These are phyloP conservation scores for Hypsizygus marmoreus DNA, from an alignment of 768 basidiomycete genomes.

Conservation along the genomic window DNA sequence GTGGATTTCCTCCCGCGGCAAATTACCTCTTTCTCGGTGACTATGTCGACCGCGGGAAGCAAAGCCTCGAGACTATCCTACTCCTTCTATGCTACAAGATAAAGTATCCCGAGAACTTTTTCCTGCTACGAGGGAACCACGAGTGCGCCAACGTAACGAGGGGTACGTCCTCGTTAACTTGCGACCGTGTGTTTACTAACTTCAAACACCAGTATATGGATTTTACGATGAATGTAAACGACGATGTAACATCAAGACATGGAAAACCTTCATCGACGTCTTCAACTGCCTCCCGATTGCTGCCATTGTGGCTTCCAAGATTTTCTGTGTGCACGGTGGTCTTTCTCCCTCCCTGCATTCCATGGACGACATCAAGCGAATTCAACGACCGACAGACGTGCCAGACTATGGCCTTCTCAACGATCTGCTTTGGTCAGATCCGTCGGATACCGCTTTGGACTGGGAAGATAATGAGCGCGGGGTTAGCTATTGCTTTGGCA, in stretches of 20 bases:
- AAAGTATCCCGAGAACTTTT: conserved; percentile 99
- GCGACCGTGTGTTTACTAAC: conserved; percentile 16
- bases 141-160: conserved; percentile 99
- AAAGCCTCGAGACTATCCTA: conserved; percentile 96
- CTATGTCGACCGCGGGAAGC: conserved; percentile 98
- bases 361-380: conserved; percentile 99
- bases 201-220: conserved; percentile 75
- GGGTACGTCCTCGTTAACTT: conserved; percentile 50
- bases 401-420: conserved; percentile 98
- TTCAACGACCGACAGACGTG: conserved; percentile 97
- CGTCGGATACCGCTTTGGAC: conserved; percentile 94
- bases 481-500: conserved; percentile 99
- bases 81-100: conserved; percentile 98
- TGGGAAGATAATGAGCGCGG: conserved; percentile 99
- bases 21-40: conserved; percentile 99
- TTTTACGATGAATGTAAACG: conserved; percentile 99
- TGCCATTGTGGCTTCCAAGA: conserved; percentile 97
- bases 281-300: conserved; percentile 99
- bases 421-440: conserved; percentile 97
- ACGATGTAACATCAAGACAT: conserved; percentile 98
- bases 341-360: conserved; percentile 89
- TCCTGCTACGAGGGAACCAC: conserved; percentile 95
- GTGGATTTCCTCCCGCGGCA: conserved; percentile 94
- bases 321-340: conserved; percentile 98
- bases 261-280: conserved; percentile 99